Evolutionary conservation across 768 basidiomycete genomes (phyloP).

Genomic region (Psilocybe subaeruginosa): DNA sequence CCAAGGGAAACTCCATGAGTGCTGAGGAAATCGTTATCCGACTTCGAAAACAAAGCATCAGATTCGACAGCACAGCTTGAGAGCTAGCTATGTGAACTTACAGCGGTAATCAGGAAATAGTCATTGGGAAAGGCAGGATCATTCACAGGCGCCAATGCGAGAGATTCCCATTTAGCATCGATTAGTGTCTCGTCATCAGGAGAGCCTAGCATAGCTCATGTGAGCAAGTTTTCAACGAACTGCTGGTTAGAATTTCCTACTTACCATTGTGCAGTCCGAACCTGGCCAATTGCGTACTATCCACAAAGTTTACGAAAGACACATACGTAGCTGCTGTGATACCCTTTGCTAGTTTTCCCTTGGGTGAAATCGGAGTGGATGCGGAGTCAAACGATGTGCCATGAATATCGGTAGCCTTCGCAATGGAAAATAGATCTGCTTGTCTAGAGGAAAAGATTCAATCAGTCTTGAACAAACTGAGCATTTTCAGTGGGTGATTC

Average conservation of each 20-base stretch:
- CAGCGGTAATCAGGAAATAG: constrained; percentile 68
- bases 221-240: background rate
- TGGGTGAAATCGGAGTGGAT: constrained; percentile 49
- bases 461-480: background rate
- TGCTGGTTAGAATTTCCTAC: constrained; percentile 5
- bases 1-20: constrained; percentile 52
- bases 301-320: constrained; percentile 57
- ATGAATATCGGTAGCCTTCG: constrained; percentile 63
- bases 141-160: constrained; percentile 57
- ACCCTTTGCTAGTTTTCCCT: constrained; percentile 46
- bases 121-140: constrained; percentile 60
- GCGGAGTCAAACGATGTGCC: constrained; percentile 57
- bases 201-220: constrained; percentile 34
- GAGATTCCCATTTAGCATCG: constrained; percentile 69
- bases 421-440: constrained; percentile 62
- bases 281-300: constrained; percentile 54
- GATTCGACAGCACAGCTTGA: background rate
- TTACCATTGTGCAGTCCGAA: constrained; percentile 69
- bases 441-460: constrained; percentile 37
- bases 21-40: constrained; percentile 67
- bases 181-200: constrained; percentile 56
- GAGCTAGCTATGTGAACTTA: constrained; percentile 30
- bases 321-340: constrained; percentile 59
- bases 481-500: constrained; percentile 10
- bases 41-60: constrained; percentile 26